These are phyloP conservation scores for Sporisorium scitamineum DNA, from an alignment of 1,284 basidiomycete genomes.

Conservation along the genomic window DNA sequence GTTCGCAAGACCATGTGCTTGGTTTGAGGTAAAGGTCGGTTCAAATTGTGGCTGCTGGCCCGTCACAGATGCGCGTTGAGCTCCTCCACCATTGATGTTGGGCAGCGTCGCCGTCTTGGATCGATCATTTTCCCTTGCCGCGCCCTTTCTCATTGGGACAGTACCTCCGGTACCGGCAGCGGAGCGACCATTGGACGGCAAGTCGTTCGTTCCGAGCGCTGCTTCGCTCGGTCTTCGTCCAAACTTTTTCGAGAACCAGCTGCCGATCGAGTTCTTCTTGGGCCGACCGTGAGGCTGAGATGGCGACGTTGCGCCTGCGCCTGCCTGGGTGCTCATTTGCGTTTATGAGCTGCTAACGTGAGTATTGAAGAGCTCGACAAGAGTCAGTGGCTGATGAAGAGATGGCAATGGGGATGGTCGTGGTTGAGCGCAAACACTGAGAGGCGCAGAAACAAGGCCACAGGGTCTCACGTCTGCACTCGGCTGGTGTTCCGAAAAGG, in stretches of 20 bases:
- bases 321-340: slow-evolving; percentile 12
- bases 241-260: slow-evolving; percentile 59
- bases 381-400: not conserved
- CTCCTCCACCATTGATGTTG: slow-evolving; percentile 12
- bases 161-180: slow-evolving; percentile 7
- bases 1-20: slow-evolving; percentile 46
- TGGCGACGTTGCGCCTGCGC: slow-evolving; percentile 18
- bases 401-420: not conserved
- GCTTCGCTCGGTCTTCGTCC: slow-evolving; percentile 41
- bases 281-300: slow-evolving; percentile 17
- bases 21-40: slow-evolving; percentile 22
- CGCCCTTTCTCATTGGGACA: slow-evolving; percentile 11
- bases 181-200: not conserved
- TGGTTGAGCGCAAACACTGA: not conserved
- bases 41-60: slow-evolving; percentile 28
- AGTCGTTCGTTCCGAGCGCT: not conserved
- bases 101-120: slow-evolving; percentile 19
- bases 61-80: slow-evolving; percentile 7
- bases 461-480: not conserved
- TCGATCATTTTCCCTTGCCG: slow-evolving; percentile 17
- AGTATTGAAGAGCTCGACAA: not conserved
- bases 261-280: slow-evolving; percentile 52
- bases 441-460: not conserved
- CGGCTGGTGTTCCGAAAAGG: not conserved
- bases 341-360: not conserved